Conservation (phyloP, 1,139 yeast genomes). For the Suhomyces taliae region DNA sequence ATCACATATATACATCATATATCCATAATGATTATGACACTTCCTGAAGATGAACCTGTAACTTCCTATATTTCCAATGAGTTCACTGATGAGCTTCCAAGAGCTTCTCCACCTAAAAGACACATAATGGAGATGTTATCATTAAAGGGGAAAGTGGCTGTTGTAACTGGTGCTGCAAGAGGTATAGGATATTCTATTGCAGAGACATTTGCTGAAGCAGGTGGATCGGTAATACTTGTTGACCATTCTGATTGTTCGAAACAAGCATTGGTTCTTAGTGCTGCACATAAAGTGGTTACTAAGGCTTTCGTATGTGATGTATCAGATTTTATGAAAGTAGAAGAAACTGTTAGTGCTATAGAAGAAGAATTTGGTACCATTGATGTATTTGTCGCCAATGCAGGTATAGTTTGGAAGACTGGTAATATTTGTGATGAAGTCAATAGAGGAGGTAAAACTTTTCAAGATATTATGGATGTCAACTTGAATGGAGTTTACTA, state of each 20-base stretch:
- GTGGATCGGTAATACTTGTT: constrained; percentile 22
- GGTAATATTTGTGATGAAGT: constrained; percentile 4
- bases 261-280: neutral
- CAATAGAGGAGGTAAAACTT: neutral
- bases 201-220: constrained; percentile 41
- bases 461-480: constrained; percentile 2
- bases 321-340: constrained; percentile 3
- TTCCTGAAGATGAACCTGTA: constrained; percentile 16
- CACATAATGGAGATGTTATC: constrained; percentile 20
- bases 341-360: neutral
- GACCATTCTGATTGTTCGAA: neutral
- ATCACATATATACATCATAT: no score
- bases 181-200: constrained; percentile 46
- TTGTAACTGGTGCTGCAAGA: constrained; percentile 43
- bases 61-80: constrained; percentile 28
- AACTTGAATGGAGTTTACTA: constrained; percentile 8
- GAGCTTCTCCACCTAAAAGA: constrained; percentile 12
- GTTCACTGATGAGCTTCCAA: constrained; percentile 19
- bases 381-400: constrained; percentile 10
- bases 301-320: constrained; percentile 5
- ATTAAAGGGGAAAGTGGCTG: constrained; percentile 38
- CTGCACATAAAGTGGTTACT: constrained; percentile 7
- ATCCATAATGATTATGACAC: neutral
- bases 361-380: constrained; percentile 6
- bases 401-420: constrained; percentile 7